A percentile compares a stretch with the other conserved stretches of the same genome.
These are phyloP conservation scores for Fusarium nanum DNA, from an alignment of 2,329 filamentous ascomycete species.

Conservation along the genomic window DNA sequence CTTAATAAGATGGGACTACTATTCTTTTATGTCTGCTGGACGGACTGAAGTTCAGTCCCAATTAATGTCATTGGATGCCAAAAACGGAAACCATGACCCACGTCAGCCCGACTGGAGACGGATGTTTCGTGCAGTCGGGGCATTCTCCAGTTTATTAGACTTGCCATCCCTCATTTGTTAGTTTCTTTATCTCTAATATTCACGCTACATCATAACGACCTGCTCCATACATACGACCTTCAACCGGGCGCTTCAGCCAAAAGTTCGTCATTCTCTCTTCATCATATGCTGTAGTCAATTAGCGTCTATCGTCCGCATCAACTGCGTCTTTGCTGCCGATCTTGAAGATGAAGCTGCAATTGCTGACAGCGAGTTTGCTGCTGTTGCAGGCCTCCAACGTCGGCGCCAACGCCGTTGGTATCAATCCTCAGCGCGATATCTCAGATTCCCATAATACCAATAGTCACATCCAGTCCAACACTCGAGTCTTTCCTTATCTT, in stretches of 20 bases:
- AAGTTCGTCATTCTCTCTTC: not conserved
- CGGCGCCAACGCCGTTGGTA: conserved; percentile 47
- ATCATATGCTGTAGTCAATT: conserved; percentile 3
- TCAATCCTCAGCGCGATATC: conserved; percentile 43
- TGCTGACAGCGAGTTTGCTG: conserved; percentile 42
- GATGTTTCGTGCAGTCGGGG: conserved; percentile 12
- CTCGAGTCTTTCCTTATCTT: conserved; percentile 59
- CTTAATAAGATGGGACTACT: not conserved
- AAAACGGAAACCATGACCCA: conserved; percentile 6
- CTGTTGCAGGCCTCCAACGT: conserved; percentile 43
- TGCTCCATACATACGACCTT: not conserved
- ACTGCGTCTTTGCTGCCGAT: conserved; percentile 1
- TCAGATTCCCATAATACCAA: conserved; percentile 28
- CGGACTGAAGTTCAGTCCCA: not conserved
- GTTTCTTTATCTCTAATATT: conserved; percentile 19
- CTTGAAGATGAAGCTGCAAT: conserved; percentile 45
- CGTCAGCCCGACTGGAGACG: conserved; percentile 1
- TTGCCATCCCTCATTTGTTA: conserved; percentile 16
- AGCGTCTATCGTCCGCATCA: conserved; percentile 7
- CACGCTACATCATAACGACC: conserved; percentile 26
- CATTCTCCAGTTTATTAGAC: conserved; percentile 4
- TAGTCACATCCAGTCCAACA: conserved; percentile 24
- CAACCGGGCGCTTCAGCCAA: conserved; percentile 1
- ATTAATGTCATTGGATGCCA: not conserved
- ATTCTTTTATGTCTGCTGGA: not conserved